Conservation (phyloP, 257 asterid species). For the Forsythia viridissima region DNA sequence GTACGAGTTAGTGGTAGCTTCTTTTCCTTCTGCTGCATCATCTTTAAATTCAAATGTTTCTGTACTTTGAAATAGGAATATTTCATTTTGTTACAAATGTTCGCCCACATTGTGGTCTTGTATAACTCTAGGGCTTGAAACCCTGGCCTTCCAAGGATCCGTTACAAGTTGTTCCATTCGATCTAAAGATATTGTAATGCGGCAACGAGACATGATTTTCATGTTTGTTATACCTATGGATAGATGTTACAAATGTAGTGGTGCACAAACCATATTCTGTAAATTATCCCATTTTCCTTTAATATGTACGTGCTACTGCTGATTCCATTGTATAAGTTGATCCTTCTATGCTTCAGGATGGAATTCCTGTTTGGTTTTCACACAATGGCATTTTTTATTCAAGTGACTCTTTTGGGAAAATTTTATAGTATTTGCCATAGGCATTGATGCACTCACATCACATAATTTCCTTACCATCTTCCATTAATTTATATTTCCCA, state of each 20-base stretch:
- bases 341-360: background rate
- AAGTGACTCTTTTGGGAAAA: slow-evolving; percentile 9
- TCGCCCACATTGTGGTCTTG: background rate
- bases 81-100: background rate
- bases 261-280: background rate
- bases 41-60: slow-evolving; percentile 9
- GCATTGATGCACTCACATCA: background rate
- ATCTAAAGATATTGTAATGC: background rate
- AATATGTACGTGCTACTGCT: background rate
- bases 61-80: slow-evolving; percentile 21
- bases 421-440: background rate
- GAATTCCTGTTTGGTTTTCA: slow-evolving; percentile 6
- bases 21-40: slow-evolving; percentile 12
- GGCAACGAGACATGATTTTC: slow-evolving; percentile 19
- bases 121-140: background rate
- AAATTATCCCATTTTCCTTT: slow-evolving; percentile 17
- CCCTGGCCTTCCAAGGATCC: background rate
- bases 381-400: background rate
- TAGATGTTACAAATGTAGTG: slow-evolving; percentile 8
- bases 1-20: slow-evolving; percentile 38
- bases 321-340: background rate
- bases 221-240: slow-evolving; percentile 6
- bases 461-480: slow-evolving; percentile 2
- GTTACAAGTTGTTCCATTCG: slow-evolving; percentile 8
- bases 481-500: background rate